phyloP scores from a whole-genome alignment of 2,329 filamentous ascomycete species.

The Penicillium oxalicum region DNA sequence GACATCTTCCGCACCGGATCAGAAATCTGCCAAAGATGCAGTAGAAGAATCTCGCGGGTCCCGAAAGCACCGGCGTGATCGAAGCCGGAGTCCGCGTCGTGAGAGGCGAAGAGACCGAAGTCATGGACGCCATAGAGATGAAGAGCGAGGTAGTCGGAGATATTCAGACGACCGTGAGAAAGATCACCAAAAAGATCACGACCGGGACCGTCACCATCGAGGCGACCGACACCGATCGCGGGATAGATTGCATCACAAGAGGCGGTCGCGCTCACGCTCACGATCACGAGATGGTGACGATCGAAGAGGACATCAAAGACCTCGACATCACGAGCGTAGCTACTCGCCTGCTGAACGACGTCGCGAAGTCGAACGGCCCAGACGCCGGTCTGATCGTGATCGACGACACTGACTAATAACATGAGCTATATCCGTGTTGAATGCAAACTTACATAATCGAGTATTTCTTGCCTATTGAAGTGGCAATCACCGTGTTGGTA shows the following conservation, averaged over 20 bases:
- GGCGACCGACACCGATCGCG: constrained; percentile 30
- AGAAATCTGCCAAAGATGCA: constrained; percentile 22
- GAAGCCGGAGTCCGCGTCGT: constrained; percentile 29
- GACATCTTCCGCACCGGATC: constrained; percentile 20
- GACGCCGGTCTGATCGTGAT: constrained; percentile 23
- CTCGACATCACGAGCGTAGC: constrained; percentile 20
- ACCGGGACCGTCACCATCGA: constrained; percentile 26
- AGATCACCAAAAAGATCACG: constrained; percentile 12
- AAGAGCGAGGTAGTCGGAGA: constrained; percentile 34
- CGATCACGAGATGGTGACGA: constrained; percentile 27
- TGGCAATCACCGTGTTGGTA: no score
- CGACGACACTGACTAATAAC: constrained; percentile 21
- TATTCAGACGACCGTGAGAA: background rate
- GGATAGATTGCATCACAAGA: constrained; percentile 22
- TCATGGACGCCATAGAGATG: constrained; percentile 25
- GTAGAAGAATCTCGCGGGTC: constrained; percentile 16
- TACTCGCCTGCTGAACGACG: constrained; percentile 20
- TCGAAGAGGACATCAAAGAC: constrained; percentile 20
- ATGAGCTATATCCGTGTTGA: background rate
- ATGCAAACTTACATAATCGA: background rate
- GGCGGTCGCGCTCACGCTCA: constrained; percentile 25
- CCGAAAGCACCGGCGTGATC: constrained; percentile 27
- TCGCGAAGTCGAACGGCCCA: constrained; percentile 22
- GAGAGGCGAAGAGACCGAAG: constrained; percentile 27
- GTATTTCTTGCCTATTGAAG: no score